Percentiles rank a stretch among this genome's conserved stretches.
phyloP scores from a whole-genome alignment of 2,329 filamentous ascomycete genomes.

The Bipolaris sorokiniana region DNA sequence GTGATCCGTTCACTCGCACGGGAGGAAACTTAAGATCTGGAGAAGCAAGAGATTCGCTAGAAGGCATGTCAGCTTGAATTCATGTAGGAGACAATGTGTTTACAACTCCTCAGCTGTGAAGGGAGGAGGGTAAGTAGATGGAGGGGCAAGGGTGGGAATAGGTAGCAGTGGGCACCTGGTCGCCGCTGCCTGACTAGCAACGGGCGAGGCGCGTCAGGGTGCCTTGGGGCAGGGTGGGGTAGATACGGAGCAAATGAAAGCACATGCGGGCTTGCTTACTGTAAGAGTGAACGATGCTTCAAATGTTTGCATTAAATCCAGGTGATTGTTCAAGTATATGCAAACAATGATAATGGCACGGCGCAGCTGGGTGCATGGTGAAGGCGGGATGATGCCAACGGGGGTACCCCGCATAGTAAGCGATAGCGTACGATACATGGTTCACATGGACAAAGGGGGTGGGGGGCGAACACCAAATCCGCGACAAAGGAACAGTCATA shows the following conservation, averaged over 20 bases:
- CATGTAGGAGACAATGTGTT: conserved; percentile 17
- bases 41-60: conserved; percentile 32
- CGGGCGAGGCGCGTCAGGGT: conserved; percentile 26
- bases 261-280: conserved; percentile 8
- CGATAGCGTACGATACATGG: conserved; percentile 16
- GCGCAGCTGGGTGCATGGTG: conserved; percentile 8
- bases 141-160: conserved; percentile 17
- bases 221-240: conserved; percentile 11
- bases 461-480: conserved; percentile 1
- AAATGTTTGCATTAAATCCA: not conserved
- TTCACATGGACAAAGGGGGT: conserved; percentile 8
- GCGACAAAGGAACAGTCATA: not conserved
- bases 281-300: not conserved
- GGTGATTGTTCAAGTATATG: not conserved
- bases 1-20: conserved; percentile 38
- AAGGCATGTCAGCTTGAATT: conserved; percentile 39
- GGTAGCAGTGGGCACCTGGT: conserved; percentile 21
- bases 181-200: conserved; percentile 35
- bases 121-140: conserved; percentile 12
- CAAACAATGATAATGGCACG: conserved; percentile 7
- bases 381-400: conserved; percentile 14
- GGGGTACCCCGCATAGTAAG: conserved; percentile 16
- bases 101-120: conserved; percentile 10
- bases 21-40: conserved; percentile 43
- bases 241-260: conserved; percentile 9